Evolutionary conservation across 257 asterid genomes (phyloP).

Genomic region (Striga asiatica): DNA sequence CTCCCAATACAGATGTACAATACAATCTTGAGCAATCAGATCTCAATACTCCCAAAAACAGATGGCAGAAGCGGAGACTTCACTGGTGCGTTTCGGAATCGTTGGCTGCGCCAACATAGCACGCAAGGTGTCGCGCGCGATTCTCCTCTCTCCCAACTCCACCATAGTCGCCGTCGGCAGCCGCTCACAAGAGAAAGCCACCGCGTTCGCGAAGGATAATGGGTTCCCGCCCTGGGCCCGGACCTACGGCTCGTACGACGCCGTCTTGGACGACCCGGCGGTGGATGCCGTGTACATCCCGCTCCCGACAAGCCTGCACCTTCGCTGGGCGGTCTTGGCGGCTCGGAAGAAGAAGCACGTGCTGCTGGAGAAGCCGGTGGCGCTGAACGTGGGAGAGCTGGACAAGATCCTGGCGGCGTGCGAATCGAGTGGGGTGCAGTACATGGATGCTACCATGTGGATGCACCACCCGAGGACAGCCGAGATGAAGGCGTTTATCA

Average conservation of each 20-base stretch:
- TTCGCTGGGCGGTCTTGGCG: conserved; percentile 36
- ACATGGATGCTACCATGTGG: conserved; percentile 48
- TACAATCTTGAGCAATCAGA: too few relatives aligned
- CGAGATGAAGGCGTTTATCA: conserved; percentile 26
- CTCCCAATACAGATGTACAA: too few relatives aligned
- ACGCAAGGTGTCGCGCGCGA: conserved; percentile 39
- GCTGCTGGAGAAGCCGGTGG: conserved; percentile 48
- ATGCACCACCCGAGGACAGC: conserved; percentile 42
- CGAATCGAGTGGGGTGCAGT: conserved; percentile 37
- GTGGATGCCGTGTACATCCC: conserved; percentile 46
- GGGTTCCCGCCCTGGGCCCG: conserved; percentile 32
- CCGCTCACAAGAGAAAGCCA: conserved; percentile 38
- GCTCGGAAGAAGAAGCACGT: conserved; percentile 39
- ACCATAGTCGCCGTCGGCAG: conserved; percentile 40
- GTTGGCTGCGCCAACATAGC: conserved; percentile 43
- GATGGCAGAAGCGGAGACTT: conserved; percentile 25
- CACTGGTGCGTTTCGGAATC: conserved; percentile 29
- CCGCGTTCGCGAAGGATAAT: conserved; percentile 23
- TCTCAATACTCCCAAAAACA: neutral
- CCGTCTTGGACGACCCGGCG: conserved; percentile 34
- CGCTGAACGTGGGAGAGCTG: conserved; percentile 28
- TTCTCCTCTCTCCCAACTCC: conserved; percentile 31
- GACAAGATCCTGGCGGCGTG: conserved; percentile 33
- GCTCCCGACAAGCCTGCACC: conserved; percentile 41
- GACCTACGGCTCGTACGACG: conserved; percentile 33